Conservation (phyloP, 441 rosid species). For the Arabidopsis hybrid region DNA sequence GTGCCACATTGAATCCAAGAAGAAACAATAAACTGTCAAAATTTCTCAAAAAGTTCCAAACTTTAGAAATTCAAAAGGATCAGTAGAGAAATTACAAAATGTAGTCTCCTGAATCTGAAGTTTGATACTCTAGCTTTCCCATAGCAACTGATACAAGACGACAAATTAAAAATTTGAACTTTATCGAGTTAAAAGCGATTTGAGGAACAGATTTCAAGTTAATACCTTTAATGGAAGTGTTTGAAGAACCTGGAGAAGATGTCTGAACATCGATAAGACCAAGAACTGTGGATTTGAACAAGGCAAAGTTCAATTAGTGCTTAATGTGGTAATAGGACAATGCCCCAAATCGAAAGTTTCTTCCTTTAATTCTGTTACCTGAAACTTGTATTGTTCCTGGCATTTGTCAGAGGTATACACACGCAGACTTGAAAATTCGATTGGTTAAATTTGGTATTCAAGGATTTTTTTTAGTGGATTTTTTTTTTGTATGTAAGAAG, state of each 20-base stretch:
- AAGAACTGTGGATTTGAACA: constrained; percentile 57
- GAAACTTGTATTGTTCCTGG: constrained; percentile 95
- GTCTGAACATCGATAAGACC: constrained; percentile 61
- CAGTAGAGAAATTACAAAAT: constrained; percentile 64
- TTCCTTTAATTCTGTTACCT: constrained; percentile 53
- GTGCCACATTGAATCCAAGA: constrained; percentile 41
- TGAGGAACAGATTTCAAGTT: not conserved
- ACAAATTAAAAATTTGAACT: constrained; percentile 4
- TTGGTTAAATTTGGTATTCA: constrained; percentile 5
- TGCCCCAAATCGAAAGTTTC: constrained; percentile 36
- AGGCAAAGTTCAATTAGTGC: constrained; percentile 12
- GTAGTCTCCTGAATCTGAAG: constrained; percentile 72
- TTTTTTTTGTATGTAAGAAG: constrained; percentile 28
- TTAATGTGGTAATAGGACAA: constrained; percentile 9
- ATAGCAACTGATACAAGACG: constrained; percentile 65
- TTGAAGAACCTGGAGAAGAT: constrained; percentile 53
- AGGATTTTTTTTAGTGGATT: too few relatives aligned
- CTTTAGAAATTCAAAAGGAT: constrained; percentile 8
- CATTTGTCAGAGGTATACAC: constrained; percentile 50
- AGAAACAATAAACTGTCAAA: constrained; percentile 37
- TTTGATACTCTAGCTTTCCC: constrained; percentile 76
- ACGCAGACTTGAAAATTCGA: constrained; percentile 1
- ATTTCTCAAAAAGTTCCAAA: constrained; percentile 15
- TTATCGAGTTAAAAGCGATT: constrained; percentile 19
- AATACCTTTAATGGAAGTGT: constrained; percentile 67